Base-by-base conservation (phyloP, 1,284 basidiomycete genomes). In the Austroboletus novae-zelandiae region DNA sequence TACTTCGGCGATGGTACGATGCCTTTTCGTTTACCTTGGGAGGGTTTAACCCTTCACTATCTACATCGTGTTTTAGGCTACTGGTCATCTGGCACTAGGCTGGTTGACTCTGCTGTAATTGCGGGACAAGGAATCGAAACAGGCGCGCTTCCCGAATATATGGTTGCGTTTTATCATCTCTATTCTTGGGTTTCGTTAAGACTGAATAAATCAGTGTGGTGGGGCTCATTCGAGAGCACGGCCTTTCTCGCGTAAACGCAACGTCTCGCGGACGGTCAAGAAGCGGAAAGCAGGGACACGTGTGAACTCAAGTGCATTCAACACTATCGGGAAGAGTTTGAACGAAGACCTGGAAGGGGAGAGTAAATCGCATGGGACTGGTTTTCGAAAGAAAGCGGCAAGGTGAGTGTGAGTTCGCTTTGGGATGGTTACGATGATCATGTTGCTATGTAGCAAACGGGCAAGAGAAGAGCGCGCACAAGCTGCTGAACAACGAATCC, bases 1-100 rank as follows among this genome's bases (percentile, higher is more conserved):
- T 91, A 91, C 63, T 90, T 84, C 53, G 89, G 89, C 0, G 88
- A 91, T 63, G 89, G 88, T 87, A 44, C 25, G 69, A 42, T 42
- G 31, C 29, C 9, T 14, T 17, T 37, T 27, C n/a, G 34, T 27
- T 42, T n/a, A 30, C 32, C 4, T 40, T 17, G 2, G 11, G 13
- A 31, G 30, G 30, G 30, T 31, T 11, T 31, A 11, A 31, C n/a
- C 15, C 34, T 35, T 15, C 14, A 9, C n/a, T 35, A 15, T 17
- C 18, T 31, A 11, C 13, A 31, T 31, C 30, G 30, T 13, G 13
- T 13, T 47, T 27, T 53, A 90, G 87, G 87, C 6, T 88, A 85
- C 59, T 91, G 87, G 86, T 91, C 89, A 15, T 81, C 84, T 43
- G 88, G 89, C 1, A 79, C 70, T 15, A 77, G 86, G 37, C 72